Evolutionary conservation across 371 early-diverging fungal species (phyloP).

Genomic region (Mucor saturninus): DNA sequence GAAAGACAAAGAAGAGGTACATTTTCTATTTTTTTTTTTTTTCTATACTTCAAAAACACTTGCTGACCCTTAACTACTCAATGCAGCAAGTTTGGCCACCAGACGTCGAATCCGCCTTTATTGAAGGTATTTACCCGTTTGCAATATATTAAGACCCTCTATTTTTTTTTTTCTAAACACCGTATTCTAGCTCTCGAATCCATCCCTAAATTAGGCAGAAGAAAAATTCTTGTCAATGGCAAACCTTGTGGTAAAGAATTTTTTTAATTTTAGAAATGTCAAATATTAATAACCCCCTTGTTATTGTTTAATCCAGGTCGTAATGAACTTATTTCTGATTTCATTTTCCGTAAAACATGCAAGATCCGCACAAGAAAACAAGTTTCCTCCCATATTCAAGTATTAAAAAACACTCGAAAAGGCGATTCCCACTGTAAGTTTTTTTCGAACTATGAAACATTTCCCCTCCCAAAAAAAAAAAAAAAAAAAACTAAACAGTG

Average conservation of each 20-base stretch:
- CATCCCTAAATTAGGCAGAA: conserved; percentile 38
- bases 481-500: not conserved
- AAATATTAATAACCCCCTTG: conserved; percentile 2
- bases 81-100: conserved; percentile 65
- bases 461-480: too few species aligned
- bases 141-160: too few species aligned
- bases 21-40: not conserved
- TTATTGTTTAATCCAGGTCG: conserved; percentile 46
- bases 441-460: not conserved
- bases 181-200: conserved; percentile 13
- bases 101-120: conserved; percentile 66
- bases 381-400: conserved; percentile 83
- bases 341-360: conserved; percentile 68
- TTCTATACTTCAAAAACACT: not conserved
- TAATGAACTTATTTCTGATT: conserved; percentile 80
- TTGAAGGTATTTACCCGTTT: conserved; percentile 53
- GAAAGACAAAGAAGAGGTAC: conserved; percentile 40
- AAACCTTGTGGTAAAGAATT: conserved; percentile 57
- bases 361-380: conserved; percentile 76
- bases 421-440: conserved; percentile 52
- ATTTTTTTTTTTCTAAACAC: too few species aligned
- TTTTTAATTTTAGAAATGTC: not conserved
- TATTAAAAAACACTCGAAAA: conserved; percentile 76
- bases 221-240: conserved; percentile 58
- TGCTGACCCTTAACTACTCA: not conserved